Evolutionary conservation across 805 yeast species (phyloP), one percentile per base, ranked within the genome.

Genomic region (Candida nemodendra): DNA sequence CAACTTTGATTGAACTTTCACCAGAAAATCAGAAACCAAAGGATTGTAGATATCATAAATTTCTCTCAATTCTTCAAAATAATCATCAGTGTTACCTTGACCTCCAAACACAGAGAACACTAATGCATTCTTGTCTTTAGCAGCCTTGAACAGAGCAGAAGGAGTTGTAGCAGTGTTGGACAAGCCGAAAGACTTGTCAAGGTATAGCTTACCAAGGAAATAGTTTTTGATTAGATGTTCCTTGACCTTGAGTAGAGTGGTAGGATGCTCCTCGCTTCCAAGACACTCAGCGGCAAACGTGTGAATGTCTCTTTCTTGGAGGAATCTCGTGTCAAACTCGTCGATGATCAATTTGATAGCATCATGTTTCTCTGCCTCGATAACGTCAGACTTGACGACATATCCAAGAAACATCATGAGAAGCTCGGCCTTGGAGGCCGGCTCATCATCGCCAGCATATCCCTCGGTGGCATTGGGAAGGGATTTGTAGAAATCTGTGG

Each of bases 21-120:
- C 65, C 52, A 93, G 74, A 52, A 91, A 78, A 53, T 84, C 91
- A 17, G 74, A 64, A 39, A 89, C 69, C 46, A 91, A 71, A 18
- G 86, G 85, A 49, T 81, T 74, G 72, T 93, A 93, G 42, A 81
- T 74, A 48, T 77, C 69, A 71, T 85, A 83, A 42, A 90, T 63
- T 49, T 88, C 95, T 62, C 95, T 81, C 61, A 93, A 77, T 71
- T 93, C 99, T 62, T 90, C 96, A 54, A 93, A 93, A 71, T 88
- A 93, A 62, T 93, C 97, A 61, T 93, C 98, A 36, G 95, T 82
- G 71, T 88, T 91, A 67, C 99, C 99, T 72, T 93, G 99, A 57
- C 99, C 99, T 62, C 99, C 99, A 56, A 91, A 93, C 51, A 93
- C 80, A 47, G 97, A 95, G 43, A 76, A 79, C 39, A 90, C 65